Conservation (phyloP, 305 asterid genomes). For the Galium porrigens region DNA sequence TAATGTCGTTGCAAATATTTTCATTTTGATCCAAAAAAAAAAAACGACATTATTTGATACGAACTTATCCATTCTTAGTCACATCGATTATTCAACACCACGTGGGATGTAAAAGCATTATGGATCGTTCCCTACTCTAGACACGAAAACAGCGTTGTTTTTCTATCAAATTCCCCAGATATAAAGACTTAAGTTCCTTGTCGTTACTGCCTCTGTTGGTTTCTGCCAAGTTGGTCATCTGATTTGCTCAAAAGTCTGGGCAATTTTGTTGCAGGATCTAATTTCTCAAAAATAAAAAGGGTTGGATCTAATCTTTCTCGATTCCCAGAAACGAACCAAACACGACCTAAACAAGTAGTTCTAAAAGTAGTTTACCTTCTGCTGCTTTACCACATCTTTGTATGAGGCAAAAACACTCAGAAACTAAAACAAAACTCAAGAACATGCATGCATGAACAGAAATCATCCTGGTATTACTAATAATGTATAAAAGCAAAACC, state of each 20-base stretch:
- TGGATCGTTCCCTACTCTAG: neutral
- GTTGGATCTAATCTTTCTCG: neutral
- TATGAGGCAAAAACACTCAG: neutral
- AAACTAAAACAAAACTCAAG: neutral
- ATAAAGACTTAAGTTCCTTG: neutral
- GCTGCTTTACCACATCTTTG: too few relatives aligned
- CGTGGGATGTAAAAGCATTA: neutral
- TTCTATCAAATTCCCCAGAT: neutral
- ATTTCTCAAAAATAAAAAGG: neutral
- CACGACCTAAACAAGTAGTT: neutral
- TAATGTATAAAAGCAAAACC: neutral
- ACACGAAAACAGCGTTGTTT: neutral
- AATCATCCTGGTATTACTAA: neutral
- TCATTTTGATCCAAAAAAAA: too few relatives aligned
- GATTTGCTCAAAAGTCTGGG: neutral
- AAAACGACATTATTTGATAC: neutral
- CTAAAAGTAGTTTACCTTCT: neutral
- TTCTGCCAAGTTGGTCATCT: neutral
- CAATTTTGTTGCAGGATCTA: neutral
- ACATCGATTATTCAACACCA: neutral
- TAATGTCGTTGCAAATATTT: too few relatives aligned
- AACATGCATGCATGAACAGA: neutral
- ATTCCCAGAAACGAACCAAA: neutral
- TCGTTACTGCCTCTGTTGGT: neutral
- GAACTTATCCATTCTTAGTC: neutral